Conservation (phyloP, 2,329 filamentous ascomycete genomes). For the Thelonectria rubi region DNA sequence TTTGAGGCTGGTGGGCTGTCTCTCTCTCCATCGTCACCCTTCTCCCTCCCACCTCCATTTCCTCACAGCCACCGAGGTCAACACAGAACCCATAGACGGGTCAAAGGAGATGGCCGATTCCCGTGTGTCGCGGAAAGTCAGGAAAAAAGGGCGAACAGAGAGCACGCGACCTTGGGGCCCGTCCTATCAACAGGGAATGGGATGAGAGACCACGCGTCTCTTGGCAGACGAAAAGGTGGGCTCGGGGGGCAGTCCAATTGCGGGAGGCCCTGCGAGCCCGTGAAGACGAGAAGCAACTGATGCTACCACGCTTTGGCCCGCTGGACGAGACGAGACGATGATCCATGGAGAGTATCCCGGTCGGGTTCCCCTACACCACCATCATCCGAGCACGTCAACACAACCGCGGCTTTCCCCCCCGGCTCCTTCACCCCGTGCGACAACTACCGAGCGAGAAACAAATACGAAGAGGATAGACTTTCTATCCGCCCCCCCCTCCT, state of each 20-base stretch:
- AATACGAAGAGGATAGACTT: conserved; percentile 3
- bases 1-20: no score
- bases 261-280: conserved; percentile 18
- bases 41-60: neutral
- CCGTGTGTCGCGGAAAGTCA: neutral
- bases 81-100: neutral
- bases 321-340: neutral
- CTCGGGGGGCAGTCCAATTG: conserved; percentile 34
- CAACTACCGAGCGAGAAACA: conserved; percentile 14
- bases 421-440: neutral
- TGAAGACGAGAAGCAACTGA: neutral
- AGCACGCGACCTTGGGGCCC: neutral
- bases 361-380: neutral
- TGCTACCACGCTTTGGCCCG: neutral
- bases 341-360: neutral
- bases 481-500: neutral
- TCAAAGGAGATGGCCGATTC: conserved; percentile 1
- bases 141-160: neutral
- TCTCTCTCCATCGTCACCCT: neutral
- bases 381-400: neutral
- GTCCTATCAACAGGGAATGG: neutral
- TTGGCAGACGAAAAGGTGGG: conserved; percentile 16
- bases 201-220: conserved; percentile 16
- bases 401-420: neutral
- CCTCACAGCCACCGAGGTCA: conserved; percentile 4